Evolutionary conservation across 2,329 filamentous ascomycete genomes (phyloP), one percentile per base, ranked within the genome.

Genomic region (Bipolaris zeicola): DNA sequence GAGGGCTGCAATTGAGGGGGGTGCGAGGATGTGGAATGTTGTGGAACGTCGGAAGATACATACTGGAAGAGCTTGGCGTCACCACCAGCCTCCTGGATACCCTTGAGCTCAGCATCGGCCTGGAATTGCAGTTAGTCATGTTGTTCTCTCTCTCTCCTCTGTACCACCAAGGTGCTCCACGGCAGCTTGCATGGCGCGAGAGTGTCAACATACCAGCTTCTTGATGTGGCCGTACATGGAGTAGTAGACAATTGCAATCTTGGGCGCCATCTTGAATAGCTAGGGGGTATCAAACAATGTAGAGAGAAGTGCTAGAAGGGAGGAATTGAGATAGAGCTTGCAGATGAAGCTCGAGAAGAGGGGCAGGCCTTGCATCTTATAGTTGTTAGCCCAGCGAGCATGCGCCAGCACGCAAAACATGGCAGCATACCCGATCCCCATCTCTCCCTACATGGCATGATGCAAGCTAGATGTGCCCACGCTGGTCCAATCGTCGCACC

Each of bases 91-190:
- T 89, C 87, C 81, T 93, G 89, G 73, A 97, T 91, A 75, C 95
- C 95, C 73, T 85, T 87, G 84, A 93, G 90, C 83, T 98, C 93
- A 63, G 92, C 92, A 78, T 95, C 87, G 71, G 94, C 95, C 95
- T 94, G 39, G 28, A 6, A 16, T 16, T 31, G 13, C 13, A 52
- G 53, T 56, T 34, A 56, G 42, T 20, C 33, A 10, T 10, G 22
- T 11, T 10, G 16, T 20, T 42, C 37, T 41, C 20, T 20, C 56
- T 67, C 56, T 67, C 37, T 58, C 42, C 14, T 33, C 37, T 14
- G 26, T 2, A 45, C 36, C 34, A 16, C 28, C 11, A 22, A 42
- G 51, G 43, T 43, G 28, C 55, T 24, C 28, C 18, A 45, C 41
- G 26, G 34, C 11, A 46, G 42, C 20, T 28, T 24, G 8, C 45